Evolutionary conservation across 2,329 filamentous ascomycete genomes (phyloP).

Genomic region (Stemphylium lycopersici): DNA sequence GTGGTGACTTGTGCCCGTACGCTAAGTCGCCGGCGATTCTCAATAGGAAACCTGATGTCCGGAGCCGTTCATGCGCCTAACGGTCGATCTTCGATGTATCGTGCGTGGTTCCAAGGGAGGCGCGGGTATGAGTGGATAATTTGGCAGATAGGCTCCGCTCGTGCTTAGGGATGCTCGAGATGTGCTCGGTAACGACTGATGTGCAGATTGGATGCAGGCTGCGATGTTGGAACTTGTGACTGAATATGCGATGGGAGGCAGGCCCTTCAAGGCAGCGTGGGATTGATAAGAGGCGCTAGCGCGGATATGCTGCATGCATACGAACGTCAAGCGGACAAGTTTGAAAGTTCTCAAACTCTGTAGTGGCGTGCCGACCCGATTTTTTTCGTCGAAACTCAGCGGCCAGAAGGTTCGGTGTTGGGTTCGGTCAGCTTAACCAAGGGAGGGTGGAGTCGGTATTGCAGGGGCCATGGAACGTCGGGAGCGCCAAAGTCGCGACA

Average conservation of each 20-base stretch:
- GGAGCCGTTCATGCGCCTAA: conserved; percentile 23
- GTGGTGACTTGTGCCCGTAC: conserved; percentile 20
- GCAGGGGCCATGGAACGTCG: conserved; percentile 27
- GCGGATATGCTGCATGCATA: conserved; percentile 20
- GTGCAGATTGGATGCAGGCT: not conserved
- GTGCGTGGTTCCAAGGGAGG: conserved; percentile 21
- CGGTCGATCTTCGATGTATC: conserved; percentile 23
- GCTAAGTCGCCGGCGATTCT: conserved; percentile 19
- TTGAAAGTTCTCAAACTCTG: conserved; percentile 22
- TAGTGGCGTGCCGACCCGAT: conserved; percentile 28
- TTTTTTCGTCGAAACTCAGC: conserved; percentile 28
- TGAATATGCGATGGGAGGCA: conserved; percentile 5
- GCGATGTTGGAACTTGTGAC: not conserved
- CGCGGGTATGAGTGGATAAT: conserved; percentile 28
- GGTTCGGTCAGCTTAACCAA: conserved; percentile 36
- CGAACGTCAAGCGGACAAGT: conserved; percentile 14
- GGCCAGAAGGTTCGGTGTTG: conserved; percentile 43
- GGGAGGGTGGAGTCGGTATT: conserved; percentile 28
- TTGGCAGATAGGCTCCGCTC: conserved; percentile 11
- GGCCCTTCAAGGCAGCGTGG: conserved; percentile 9
- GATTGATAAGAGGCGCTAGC: conserved; percentile 30
- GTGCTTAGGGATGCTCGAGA: not conserved
- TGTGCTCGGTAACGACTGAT: not conserved
- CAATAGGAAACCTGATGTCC: conserved; percentile 17
- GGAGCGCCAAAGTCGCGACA: conserved; percentile 28